A percentile compares a stretch with the other conserved stretches of the same genome.
These are phyloP conservation scores for Saccharomycopsis sp. DNA, from an alignment of 805 yeast species.

Conservation along the genomic window DNA sequence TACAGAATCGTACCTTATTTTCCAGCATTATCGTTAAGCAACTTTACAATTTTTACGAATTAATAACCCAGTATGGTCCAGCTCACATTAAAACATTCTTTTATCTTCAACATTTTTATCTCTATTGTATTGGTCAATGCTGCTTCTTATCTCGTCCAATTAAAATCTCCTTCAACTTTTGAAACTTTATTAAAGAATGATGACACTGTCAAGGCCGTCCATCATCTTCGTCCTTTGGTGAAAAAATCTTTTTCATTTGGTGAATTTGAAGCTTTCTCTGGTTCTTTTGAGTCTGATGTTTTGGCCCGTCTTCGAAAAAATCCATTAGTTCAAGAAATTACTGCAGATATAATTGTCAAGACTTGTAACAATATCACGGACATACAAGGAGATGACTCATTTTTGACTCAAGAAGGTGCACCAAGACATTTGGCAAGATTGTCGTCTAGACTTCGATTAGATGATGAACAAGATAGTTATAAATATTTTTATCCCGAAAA, in stretches of 20 bases:
- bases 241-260: constrained; percentile 38
- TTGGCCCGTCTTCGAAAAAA: constrained; percentile 9
- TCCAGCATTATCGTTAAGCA: no score
- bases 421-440: constrained; percentile 63
- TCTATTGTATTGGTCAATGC: no score
- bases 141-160: constrained; percentile 13
- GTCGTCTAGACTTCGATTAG: constrained; percentile 17
- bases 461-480: constrained; percentile 20
- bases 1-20: no score
- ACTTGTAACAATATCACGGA: no score
- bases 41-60: no score
- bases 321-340: constrained; percentile 47
- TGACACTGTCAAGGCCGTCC: constrained; percentile 17
- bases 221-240: constrained; percentile 34
- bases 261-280: constrained; percentile 41
- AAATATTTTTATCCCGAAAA: constrained; percentile 39
- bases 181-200: constrained; percentile 14
- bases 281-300: constrained; percentile 29
- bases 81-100: no score
- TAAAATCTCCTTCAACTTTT: constrained; percentile 15
- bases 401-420: constrained; percentile 31
- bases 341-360: constrained; percentile 52
- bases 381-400: constrained; percentile 21
- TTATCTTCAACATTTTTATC: no score
- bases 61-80: no score